These are phyloP conservation scores for Rhododendron williamsianum DNA, from an alignment of 148 eudicot species.

Conservation along the genomic window DNA sequence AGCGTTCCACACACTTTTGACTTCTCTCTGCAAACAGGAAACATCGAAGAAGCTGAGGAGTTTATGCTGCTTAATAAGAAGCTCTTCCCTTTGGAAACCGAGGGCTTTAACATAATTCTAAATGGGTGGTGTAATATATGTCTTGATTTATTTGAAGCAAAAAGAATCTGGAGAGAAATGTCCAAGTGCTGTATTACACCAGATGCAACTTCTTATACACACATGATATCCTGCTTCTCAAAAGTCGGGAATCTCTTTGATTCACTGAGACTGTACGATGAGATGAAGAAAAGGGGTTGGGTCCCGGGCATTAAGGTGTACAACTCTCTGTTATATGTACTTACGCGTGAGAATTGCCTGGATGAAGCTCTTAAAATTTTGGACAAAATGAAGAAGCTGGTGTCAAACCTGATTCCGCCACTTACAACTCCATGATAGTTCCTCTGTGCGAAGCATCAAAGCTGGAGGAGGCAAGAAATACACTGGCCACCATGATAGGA, in stretches of 20 bases:
- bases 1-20: constrained; percentile 55
- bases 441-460: constrained; percentile 70
- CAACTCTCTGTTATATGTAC: constrained; percentile 67
- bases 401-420: constrained; percentile 47
- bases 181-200: constrained; percentile 58
- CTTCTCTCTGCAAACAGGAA: constrained; percentile 66
- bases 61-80: constrained; percentile 64
- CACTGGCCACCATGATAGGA: constrained; percentile 47
- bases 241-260: constrained; percentile 69
- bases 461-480: constrained; percentile 57
- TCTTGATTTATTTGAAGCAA: constrained; percentile 66
- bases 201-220: constrained; percentile 58
- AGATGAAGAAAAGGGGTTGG: constrained; percentile 83
- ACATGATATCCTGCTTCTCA: constrained; percentile 80
- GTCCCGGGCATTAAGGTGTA: constrained; percentile 60
- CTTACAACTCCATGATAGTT: constrained; percentile 61
- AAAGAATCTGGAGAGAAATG: constrained; percentile 96
- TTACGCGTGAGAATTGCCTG: constrained; percentile 64
- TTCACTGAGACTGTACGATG: constrained; percentile 76
- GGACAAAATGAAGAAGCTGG: constrained; percentile 54
- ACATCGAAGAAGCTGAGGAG: constrained; percentile 87
- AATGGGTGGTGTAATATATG: constrained; percentile 73
- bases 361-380: constrained; percentile 63
- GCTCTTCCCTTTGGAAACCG: constrained; percentile 72
- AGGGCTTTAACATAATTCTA: constrained; percentile 77